Percentiles rank a stretch among this genome's conserved stretches.
Evolutionary conservation across 768 basidiomycete species (phyloP).

Genomic region (Trametopsis cervina): DNA sequence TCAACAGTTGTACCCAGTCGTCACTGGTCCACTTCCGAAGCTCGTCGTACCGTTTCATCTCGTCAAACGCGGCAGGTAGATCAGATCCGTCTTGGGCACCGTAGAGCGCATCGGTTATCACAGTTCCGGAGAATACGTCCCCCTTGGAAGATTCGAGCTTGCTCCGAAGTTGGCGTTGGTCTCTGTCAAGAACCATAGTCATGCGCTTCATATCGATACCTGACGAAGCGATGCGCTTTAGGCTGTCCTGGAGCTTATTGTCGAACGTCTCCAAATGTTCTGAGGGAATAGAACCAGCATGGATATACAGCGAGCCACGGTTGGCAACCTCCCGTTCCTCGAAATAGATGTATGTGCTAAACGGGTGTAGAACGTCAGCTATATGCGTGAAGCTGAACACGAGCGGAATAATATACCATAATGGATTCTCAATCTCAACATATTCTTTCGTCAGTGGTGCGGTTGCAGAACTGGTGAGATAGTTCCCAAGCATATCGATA

Average conservation of each 20-base stretch:
- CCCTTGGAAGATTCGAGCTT: slow-evolving; percentile 79
- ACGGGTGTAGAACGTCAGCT: background rate
- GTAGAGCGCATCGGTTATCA: slow-evolving; percentile 84
- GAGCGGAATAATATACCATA: slow-evolving; percentile 49
- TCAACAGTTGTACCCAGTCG: slow-evolving; percentile 73
- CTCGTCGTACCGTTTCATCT: slow-evolving; percentile 62
- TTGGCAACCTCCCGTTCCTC: slow-evolving; percentile 70
- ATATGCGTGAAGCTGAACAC: background rate
- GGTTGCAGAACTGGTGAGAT: slow-evolving; percentile 79
- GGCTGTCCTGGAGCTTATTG: slow-evolving; percentile 55
- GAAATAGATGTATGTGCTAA: slow-evolving; percentile 81
- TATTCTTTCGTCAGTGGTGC: slow-evolving; percentile 88
- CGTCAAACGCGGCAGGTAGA: slow-evolving; percentile 64
- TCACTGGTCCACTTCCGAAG: slow-evolving; percentile 66
- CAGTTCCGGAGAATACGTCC: slow-evolving; percentile 65
- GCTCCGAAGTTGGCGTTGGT: slow-evolving; percentile 87
- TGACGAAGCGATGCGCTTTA: slow-evolving; percentile 60
- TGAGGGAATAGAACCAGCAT: slow-evolving; percentile 77
- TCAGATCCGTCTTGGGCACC: slow-evolving; percentile 79
- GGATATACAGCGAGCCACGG: slow-evolving; percentile 65
- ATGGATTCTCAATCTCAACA: slow-evolving; percentile 83
- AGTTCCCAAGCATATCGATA: slow-evolving; percentile 77
- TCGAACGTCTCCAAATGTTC: slow-evolving; percentile 73
- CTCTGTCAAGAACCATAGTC: slow-evolving; percentile 76
- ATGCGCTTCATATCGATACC: slow-evolving; percentile 91